A percentile compares a stretch with the other conserved stretches of the same genome.
phyloP scores from a whole-genome alignment of 768 basidiomycete species.

The Lentinula boryana region DNA sequence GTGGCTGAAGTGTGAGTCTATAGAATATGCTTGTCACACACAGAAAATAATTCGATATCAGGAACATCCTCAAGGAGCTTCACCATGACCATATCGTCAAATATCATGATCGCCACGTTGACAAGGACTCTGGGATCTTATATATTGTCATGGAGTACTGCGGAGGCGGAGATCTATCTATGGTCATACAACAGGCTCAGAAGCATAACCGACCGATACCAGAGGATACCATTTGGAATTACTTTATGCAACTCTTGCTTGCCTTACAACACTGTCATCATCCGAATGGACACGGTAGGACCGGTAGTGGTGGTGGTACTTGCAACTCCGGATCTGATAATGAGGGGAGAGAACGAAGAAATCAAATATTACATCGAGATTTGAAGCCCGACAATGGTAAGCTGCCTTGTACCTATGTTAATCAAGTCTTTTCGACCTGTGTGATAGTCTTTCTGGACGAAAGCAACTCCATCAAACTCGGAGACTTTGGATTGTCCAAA shows the following conservation, averaged over 20 bases:
- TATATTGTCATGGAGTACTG: constrained; percentile 99
- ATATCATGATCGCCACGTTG: constrained; percentile 89
- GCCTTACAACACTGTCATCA: constrained; percentile 94
- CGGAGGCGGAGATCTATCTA: constrained; percentile 90
- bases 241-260: constrained; percentile 87
- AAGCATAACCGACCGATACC: constrained; percentile 68
- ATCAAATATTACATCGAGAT: constrained; percentile 89
- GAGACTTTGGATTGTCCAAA: constrained; percentile 95
- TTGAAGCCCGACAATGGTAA: constrained; percentile 95
- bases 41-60: constrained; percentile 21
- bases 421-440: neutral
- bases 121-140: constrained; percentile 82
- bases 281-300: constrained; percentile 53
- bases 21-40: neutral
- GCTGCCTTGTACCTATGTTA: constrained; percentile 14
- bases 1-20: constrained; percentile 90
- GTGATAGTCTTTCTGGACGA: constrained; percentile 82
- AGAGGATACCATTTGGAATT: constrained; percentile 94
- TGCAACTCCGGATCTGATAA: constrained; percentile 22
- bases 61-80: constrained; percentile 94
- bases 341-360: constrained; percentile 48
- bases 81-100: constrained; percentile 96
- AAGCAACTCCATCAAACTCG: constrained; percentile 83
- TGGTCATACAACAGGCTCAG: constrained; percentile 74
- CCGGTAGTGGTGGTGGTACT: constrained; percentile 28